phyloP scores from a whole-genome alignment of 2,329 filamentous ascomycete species.

The Pyrenophora graminea region DNA sequence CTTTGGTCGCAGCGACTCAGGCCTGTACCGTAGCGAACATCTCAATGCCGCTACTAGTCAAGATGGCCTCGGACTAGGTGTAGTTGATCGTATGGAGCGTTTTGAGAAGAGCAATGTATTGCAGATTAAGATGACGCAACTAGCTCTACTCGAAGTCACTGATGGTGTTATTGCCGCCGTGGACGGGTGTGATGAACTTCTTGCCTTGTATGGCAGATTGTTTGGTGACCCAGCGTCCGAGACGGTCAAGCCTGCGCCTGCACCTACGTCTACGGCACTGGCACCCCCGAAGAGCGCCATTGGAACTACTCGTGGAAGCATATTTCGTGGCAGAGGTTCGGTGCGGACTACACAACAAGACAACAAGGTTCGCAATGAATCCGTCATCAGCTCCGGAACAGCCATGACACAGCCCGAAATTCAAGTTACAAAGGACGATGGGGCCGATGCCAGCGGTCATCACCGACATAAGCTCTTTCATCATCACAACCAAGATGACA shows the following conservation, averaged over 20 bases:
- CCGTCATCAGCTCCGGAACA: constrained; percentile 31
- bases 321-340: constrained; percentile 65
- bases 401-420: constrained; percentile 54
- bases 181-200: constrained; percentile 82
- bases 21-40: constrained; percentile 66
- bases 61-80: constrained; percentile 45
- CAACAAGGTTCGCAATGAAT: constrained; percentile 25
- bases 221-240: constrained; percentile 65
- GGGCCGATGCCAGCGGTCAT: constrained; percentile 41
- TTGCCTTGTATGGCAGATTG: constrained; percentile 78
- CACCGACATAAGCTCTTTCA: constrained; percentile 40
- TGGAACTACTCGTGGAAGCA: constrained; percentile 73
- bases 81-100: constrained; percentile 79
- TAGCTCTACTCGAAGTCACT: constrained; percentile 78
- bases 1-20: constrained; percentile 64
- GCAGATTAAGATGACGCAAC: constrained; percentile 95
- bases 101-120: constrained; percentile 84
- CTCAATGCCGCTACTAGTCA: constrained; percentile 54
- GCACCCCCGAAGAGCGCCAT: constrained; percentile 63
- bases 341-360: constrained; percentile 28
- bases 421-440: constrained; percentile 71
- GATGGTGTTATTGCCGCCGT: constrained; percentile 86
- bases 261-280: constrained; percentile 53
- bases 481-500: constrained; percentile 42
- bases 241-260: constrained; percentile 44